Evolutionary conservation across 441 rosid genomes (phyloP).

Genomic region (Iberis amara): DNA sequence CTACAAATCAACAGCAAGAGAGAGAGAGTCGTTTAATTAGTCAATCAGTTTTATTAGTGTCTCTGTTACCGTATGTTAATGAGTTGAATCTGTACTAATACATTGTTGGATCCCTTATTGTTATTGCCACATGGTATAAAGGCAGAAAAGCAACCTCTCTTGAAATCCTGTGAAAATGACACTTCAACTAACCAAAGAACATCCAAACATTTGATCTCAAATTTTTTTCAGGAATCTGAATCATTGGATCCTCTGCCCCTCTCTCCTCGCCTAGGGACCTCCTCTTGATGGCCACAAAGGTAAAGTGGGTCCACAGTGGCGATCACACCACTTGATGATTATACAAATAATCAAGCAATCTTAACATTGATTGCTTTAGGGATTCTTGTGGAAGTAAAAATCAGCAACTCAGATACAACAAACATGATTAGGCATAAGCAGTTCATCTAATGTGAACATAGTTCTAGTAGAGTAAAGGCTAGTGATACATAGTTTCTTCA

Average conservation of each 20-base stretch:
- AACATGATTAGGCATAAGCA: constrained; percentile 29
- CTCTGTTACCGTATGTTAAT: constrained; percentile 10
- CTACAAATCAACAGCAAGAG: constrained; percentile 14
- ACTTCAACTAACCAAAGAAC: constrained; percentile 30
- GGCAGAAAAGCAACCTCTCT: constrained; percentile 19
- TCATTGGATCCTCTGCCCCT: constrained; percentile 24
- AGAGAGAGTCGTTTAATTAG: constrained; percentile 14
- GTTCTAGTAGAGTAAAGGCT: constrained; percentile 35
- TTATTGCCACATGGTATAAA: constrained; percentile 19
- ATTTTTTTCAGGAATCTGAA: constrained; percentile 23
- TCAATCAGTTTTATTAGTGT: constrained; percentile 18
- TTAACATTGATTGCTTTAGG: constrained; percentile 29
- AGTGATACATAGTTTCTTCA: not conserved
- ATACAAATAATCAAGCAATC: constrained; percentile 34
- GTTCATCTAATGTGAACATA: constrained; percentile 39
- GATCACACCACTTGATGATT: constrained; percentile 22
- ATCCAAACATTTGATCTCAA: constrained; percentile 24
- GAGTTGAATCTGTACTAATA: constrained; percentile 11
- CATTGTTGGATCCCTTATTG: constrained; percentile 14
- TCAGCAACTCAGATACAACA: constrained; percentile 21
- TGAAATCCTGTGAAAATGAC: constrained; percentile 30
- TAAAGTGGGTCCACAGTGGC: constrained; percentile 34
- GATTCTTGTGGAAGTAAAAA: constrained; percentile 34
- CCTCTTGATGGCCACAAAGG: constrained; percentile 26
- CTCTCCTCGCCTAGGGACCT: constrained; percentile 23